Evolutionary conservation across 2,329 filamentous ascomycete species (phyloP), one percentile per base, ranked within the genome.

Genomic region (Sclerotiophoma versabilis): DNA sequence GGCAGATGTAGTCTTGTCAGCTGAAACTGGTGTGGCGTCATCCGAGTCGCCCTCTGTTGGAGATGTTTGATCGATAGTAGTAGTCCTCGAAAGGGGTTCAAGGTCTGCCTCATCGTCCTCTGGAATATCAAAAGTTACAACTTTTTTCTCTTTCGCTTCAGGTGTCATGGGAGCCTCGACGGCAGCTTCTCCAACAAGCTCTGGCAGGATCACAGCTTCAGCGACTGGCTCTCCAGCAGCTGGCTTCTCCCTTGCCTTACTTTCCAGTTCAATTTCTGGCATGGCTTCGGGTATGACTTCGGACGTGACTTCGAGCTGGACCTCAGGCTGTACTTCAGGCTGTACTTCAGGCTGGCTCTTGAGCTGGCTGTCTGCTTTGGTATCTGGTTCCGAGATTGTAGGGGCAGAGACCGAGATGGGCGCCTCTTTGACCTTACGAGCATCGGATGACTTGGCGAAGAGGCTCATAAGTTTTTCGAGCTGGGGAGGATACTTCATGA

Each of bases 41-140:
- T 61, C 58, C n/a, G 59, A 57, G 8, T 60, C 58, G 11, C 59
- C 59, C 14, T 62, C 63, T 5, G 42, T 29, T 11, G 65, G 51
- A 38, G 69, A 65, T n/a, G 45, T 45, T 30, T 65, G 60, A 3
- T 75, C 71, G 1, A 60, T 63, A 17, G 72, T 74, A 1, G 72
- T 74, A 7, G 68, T 68, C 38, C 70, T 66, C 3, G 70, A 73
- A 5, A 75, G 63, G 17, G 70, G 54, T n/a, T 68, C 61, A 19
- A 72, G 58, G 17, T 73, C 63, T 23, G 69, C 70, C n/a, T 73
- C 71, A 14, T 70, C 64, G 7, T 70, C 64, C 14, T 66, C 65
- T 10, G 70, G 70, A 33, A 73, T 60, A 12, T 64, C 60, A 42
- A 75, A 75, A 4, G 62, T 69, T 10, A 72, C 69, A 4, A 74